Base-by-base conservation (phyloP, 2,329 filamentous ascomycete species). In the Phialophora expanda region DNA sequence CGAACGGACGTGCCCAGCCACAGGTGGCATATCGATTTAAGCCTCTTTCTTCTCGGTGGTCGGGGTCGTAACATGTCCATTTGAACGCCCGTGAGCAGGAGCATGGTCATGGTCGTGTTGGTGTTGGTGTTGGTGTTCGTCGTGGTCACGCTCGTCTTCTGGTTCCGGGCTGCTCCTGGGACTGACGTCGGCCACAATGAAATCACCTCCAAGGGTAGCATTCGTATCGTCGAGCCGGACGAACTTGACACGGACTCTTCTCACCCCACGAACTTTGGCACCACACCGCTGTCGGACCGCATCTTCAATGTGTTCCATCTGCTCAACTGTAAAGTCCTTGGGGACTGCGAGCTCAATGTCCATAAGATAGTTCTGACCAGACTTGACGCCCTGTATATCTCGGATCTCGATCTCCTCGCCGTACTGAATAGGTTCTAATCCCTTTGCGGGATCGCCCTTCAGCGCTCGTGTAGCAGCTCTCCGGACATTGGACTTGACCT, bases 361-460 rank as follows among this genome's bases (percentile, higher is more conserved):
- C 72, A 98, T 89, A 32, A 98, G 83, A 76, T 96, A 97, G 80
- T 97, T 99, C 78, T 97, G 95, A 32, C 95, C 95, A 3, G 92
- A 95, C 80, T 99, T 99, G 79, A 97, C 86, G 62, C 95, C 95
- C 70, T 92, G 90, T 2, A 98, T 86, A 53, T 91, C 90, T 53
- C 90, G 86, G 54, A 97, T 80, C 74, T 91, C 87, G 8, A 93
- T 84, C 62, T 88, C 80, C 56, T 85, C 80, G 56, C 86, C 82
- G 58, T 85, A 80, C 59, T 77, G 77, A 22, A 90, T 74, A 56
- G 69, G 71, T 38, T 71, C 68, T n/a, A 72, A 59, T 6, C 69
- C 69, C 34, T 69, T 70, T 26, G 62, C 65, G 4, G 62, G 22
- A 57, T 72, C 65, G 5, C 82, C 81, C 17, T 79, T 79, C 22